Evolutionary conservation across 2,329 filamentous ascomycete species (phyloP).

Genomic region (Zymoseptoria tritici): DNA sequence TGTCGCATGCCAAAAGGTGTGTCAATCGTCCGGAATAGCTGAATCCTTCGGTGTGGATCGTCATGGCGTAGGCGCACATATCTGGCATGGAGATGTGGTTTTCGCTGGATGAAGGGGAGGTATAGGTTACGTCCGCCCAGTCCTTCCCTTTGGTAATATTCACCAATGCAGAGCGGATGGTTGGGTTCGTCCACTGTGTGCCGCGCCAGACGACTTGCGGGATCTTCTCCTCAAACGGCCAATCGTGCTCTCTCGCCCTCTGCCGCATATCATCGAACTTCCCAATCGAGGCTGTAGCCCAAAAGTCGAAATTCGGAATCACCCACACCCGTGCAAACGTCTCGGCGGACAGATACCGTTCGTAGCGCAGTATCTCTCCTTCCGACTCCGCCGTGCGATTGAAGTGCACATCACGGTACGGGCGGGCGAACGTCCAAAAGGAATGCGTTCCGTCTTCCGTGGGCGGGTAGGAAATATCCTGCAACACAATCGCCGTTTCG

Average conservation of each 20-base stretch:
- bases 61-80: slow-evolving; percentile 22
- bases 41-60: slow-evolving; percentile 24
- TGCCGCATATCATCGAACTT: no score
- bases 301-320: slow-evolving; percentile 12
- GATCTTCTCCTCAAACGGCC: slow-evolving; percentile 13
- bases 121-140: slow-evolving; percentile 32
- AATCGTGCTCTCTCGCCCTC: slow-evolving; percentile 3
- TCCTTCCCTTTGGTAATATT: slow-evolving; percentile 20
- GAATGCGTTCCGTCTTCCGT: slow-evolving; percentile 6
- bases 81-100: slow-evolving; percentile 17
- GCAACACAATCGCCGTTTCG: slow-evolving; percentile 13
- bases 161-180: slow-evolving; percentile 25
- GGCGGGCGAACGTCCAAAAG: slow-evolving; percentile 10
- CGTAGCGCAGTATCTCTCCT: slow-evolving; percentile 1
- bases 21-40: slow-evolving; percentile 23
- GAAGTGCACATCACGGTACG: slow-evolving; percentile 2
- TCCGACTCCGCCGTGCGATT: neutral
- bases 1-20: slow-evolving; percentile 21
- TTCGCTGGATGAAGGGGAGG: slow-evolving; percentile 12
- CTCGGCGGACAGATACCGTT: neutral
- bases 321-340: slow-evolving; percentile 9
- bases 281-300: slow-evolving; percentile 3
- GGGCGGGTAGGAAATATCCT: slow-evolving; percentile 11
- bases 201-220: slow-evolving; percentile 23
- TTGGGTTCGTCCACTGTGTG: slow-evolving; percentile 16